Evolutionary conservation across 164 flowering plant genomes (phyloP), one percentile per base, ranked within the genome.

Genomic region (Sextonia rubra): DNA sequence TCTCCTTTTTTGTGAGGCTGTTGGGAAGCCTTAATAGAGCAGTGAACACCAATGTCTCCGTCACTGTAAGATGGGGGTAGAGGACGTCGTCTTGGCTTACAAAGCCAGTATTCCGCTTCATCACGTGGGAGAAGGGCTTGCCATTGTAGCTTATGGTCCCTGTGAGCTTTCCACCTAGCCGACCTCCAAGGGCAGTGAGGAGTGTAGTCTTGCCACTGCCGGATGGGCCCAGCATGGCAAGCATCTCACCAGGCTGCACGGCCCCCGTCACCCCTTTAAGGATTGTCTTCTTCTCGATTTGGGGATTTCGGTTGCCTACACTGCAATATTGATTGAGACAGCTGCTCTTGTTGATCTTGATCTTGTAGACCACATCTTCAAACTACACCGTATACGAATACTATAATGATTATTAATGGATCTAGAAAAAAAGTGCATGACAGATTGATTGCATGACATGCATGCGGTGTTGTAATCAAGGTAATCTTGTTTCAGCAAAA

Each of bases 121-220:
- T 82, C 11, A 37, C 1, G 47, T 76, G 84, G 11, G 87, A 76
- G 67, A 82, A 89, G 1, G 92, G 89, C 65, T 77, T 79, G 26
- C 76, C 86, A 49, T 92, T 92, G 88, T 85, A 92, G 18, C 88
- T 83, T 63, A 90, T 84, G 65, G 15, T 66, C 20, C 97, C 97
- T 0, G 23, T 15, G 0, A 87, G 83, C 3, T 64, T 30, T 0
- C 86, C 87, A 12, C 79, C 77, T 0, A 87, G 86, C 0, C 90
- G 79, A 20, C 96, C 96, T 2, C 90, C 93, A 0, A 92, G 70
- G 2, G 92, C 96, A 0, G 92, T 87, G 2, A 92, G 69, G 0
- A 89, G 83, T 0, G 95, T 90, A 7, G 97, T 90, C 79, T 92
- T 92, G 73, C 97, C 97, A 37, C 92, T 83, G 58, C 97, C 97